Percentiles rank a stretch among this genome's conserved stretches.
Evolutionary conservation across 1,284 basidiomycete species (phyloP).

Genomic region (Phlebopus sp.): DNA sequence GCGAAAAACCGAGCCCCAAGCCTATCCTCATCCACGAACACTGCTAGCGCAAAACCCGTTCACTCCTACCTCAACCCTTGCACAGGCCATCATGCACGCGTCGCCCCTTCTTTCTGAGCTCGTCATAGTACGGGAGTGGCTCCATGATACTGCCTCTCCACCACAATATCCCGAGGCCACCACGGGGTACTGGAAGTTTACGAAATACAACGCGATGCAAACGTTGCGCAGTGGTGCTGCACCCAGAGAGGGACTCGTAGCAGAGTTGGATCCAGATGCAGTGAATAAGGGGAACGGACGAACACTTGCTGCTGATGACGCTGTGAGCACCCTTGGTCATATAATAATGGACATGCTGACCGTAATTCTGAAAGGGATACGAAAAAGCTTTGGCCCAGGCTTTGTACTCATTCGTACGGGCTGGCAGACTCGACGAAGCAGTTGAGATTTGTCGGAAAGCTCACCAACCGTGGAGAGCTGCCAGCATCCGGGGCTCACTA

Average conservation of each 20-base stretch:
- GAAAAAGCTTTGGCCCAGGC: slow-evolving; percentile 75
- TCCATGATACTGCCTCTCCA: slow-evolving; percentile 66
- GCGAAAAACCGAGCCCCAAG: slow-evolving; percentile 55
- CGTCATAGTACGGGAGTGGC: slow-evolving; percentile 78
- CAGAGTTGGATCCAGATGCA: slow-evolving; percentile 75
- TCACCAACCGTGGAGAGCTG: slow-evolving; percentile 90
- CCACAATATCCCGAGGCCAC: slow-evolving; percentile 64
- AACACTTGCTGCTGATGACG: slow-evolving; percentile 67
- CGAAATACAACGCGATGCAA: slow-evolving; percentile 73
- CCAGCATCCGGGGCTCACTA: slow-evolving; percentile 76
- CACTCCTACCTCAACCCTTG: slow-evolving; percentile 70
- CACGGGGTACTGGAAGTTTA: slow-evolving; percentile 80
- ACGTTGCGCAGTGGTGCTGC: slow-evolving; percentile 50
- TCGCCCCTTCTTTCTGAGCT: slow-evolving; percentile 66
- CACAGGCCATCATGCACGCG: slow-evolving; percentile 62
- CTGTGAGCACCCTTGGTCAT: slow-evolving; percentile 43
- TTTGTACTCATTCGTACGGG: slow-evolving; percentile 75
- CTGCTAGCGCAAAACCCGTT: slow-evolving; percentile 71
- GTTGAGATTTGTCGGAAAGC: slow-evolving; percentile 80
- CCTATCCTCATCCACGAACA: slow-evolving; percentile 45
- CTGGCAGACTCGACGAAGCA: slow-evolving; percentile 81
- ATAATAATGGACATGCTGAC: neutral
- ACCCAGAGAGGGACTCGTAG: slow-evolving; percentile 53
- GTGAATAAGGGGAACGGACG: slow-evolving; percentile 52
- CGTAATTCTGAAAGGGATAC: slow-evolving; percentile 50